Conservation (phyloP, 2,329 filamentous ascomycete species). For the Cryphonectria carpinicola region DNA sequence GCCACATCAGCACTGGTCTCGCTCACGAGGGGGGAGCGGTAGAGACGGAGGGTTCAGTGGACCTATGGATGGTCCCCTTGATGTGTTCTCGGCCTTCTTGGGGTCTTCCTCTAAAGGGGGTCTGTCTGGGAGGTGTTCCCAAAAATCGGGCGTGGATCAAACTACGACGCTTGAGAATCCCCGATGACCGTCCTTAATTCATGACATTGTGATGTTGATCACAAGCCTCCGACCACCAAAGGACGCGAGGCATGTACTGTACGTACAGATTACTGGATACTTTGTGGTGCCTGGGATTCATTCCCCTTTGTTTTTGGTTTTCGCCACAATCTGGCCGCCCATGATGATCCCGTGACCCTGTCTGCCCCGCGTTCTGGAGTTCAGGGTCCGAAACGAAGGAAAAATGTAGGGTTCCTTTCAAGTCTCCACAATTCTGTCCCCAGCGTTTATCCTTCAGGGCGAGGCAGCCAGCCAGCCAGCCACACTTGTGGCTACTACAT, state of each 20-base stretch:
- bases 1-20: slow-evolving; percentile 6
- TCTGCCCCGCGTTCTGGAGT: slow-evolving; percentile 1
- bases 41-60: not conserved
- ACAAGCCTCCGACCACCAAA: not conserved
- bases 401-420: not conserved
- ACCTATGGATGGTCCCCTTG: not conserved
- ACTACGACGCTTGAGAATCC: not conserved
- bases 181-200: not conserved
- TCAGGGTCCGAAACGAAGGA: not conserved
- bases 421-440: not conserved
- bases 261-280: not conserved
- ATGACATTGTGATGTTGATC: not conserved
- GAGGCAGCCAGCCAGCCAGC: not conserved
- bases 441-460: not conserved
- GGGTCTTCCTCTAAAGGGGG: not conserved
- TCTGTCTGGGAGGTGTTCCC: not conserved
- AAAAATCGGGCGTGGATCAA: not conserved
- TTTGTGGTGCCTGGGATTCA: not conserved
- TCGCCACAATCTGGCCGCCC: not conserved
- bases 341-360: not conserved
- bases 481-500: not conserved
- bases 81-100: not conserved
- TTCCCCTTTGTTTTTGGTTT: not conserved
- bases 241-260: not conserved
- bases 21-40: not conserved